Evolutionary conservation across 306 rosid genomes (phyloP).

Genomic region (Cercis canadensis): DNA sequence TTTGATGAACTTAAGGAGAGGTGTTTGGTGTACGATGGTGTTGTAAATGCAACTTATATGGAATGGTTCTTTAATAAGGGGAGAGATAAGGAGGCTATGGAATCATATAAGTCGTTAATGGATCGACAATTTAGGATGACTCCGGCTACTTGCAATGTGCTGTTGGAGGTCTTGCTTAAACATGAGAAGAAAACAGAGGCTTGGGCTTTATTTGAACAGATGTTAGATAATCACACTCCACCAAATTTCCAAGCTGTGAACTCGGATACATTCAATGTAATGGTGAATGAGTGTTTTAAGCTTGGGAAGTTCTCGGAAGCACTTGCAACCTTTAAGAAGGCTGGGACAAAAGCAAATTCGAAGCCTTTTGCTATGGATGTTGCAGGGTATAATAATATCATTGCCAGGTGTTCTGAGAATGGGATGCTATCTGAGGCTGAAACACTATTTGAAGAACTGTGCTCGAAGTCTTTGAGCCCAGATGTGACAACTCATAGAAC

Average conservation of each 20-base stretch:
- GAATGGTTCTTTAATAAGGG: conserved; percentile 80
- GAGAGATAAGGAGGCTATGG: conserved; percentile 83
- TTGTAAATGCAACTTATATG: conserved; percentile 85
- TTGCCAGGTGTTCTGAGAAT: conserved; percentile 73
- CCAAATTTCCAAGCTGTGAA: conserved; percentile 89
- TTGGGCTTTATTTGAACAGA: conserved; percentile 69
- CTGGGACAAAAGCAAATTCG: conserved; percentile 71
- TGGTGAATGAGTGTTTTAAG: conserved; percentile 89
- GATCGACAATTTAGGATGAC: conserved; percentile 77
- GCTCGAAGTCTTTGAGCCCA: conserved; percentile 79
- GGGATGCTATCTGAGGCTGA: conserved; percentile 81
- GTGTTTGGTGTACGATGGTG: conserved; percentile 92
- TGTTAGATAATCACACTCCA: conserved; percentile 91
- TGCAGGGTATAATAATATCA: conserved; percentile 86
- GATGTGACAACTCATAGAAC: conserved; percentile 85
- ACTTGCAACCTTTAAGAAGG: conserved; percentile 74
- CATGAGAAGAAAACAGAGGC: conserved; percentile 64
- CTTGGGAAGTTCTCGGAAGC: conserved; percentile 64
- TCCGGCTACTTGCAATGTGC: conserved; percentile 90
- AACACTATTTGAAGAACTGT: conserved; percentile 65
- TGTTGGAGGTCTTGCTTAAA: conserved; percentile 77
- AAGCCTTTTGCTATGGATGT: conserved; percentile 92
- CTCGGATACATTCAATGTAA: conserved; percentile 81
- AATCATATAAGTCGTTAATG: conserved; percentile 72
- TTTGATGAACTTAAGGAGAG: conserved; percentile 92